Base-by-base conservation (phyloP, 371 early-diverging fungal genomes). In the Blakeslea trispora region DNA sequence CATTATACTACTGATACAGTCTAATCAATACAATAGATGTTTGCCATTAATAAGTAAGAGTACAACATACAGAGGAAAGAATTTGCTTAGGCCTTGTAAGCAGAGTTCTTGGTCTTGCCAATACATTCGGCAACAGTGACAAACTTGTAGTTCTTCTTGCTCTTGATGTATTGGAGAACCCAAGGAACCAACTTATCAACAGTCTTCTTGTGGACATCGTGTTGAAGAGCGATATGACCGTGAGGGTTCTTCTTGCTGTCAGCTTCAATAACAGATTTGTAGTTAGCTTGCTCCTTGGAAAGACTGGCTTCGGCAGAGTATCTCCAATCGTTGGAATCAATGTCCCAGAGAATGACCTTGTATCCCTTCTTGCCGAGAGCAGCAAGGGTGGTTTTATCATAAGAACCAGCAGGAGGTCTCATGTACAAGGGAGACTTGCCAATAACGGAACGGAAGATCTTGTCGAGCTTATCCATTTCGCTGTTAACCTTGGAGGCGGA, bases 201-300 rank as follows among this genome's bases (percentile, higher is more conserved):
- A 21, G 79, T 75, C 59, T 74, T 74, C 57, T 70, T 40, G 63
- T 77, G 70, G 46, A 80, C 77, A 55, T 82, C 67, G 37, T 67
- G 67, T 13, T 67, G 63, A 37, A 67, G 67, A 43, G 67, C 58
- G 40, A 67, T 67, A 23, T 67, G 67, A 17, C 67, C 67, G n/a
- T 57, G 55, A 45, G 59, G 57, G 19, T 64, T 57, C 4, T 42
- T 48, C 55, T 58, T 48, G 53, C 32, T 42, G n/a, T 67, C 67
- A 10, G 45, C 44, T 28, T 62, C 67, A 19, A 67, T 62, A 14
- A 67, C 59, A 43, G 42, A 31, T 50, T 64, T 58, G 39, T 59
- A 58, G 19, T 59, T 41, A 1, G 18, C 3, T 55, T 55, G 59
- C 55, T 67, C 67, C 2, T 45, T 21, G 18, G 53, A 18, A 45